Base-by-base conservation (phyloP, 23 red algal genomes). In the Gracilaria domingensis region DNA sequence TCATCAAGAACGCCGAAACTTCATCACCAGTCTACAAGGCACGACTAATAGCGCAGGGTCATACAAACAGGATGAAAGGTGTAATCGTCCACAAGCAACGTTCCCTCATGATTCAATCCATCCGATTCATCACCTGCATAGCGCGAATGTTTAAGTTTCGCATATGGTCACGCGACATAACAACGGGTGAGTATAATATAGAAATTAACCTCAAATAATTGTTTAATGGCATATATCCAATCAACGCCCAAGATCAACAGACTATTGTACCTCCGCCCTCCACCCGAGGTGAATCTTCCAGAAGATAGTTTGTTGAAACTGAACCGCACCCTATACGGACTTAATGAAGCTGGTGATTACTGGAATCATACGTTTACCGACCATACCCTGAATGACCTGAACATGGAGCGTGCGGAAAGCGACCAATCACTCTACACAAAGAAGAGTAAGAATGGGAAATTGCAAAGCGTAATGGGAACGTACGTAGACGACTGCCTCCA, bases 1-100 rank as follows among this genome's bases (percentile, higher is more conserved):
- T 11, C 12, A 48, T 77, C 72, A 77, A 77, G 26, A 45, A 77
- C 16, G 11, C 16, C 26, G 72, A 77, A 12, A 77, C 72, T 4
- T 32, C 0, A 1, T 3, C 9, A 14, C 72, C 72, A 3, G 12
- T 38, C 17, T 77, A 17, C 72, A 77, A 77, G 18, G 72, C 72
- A 25, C 7, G 47, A 12, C 16, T 77, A 9, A 77, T 47, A 5
- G 72, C 72, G 0, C 29, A 77, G 16, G 72, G 45, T 9, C 72
- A 49, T 9, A 42, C 14, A 1, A 0, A 77, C 12, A 8, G 4
- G 17, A 34, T 12, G 24, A 77, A 77, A 38, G 20, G 20, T 12
- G 24, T 26, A 32, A 30, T 39, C 34, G 26, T 77, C 29, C 72
- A 39, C 34, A 11, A 77, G 0, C 1, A 9, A 11, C 0, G 12